Percentiles rank a stretch among this genome's conserved stretches.
Evolutionary conservation across 306 rosid genomes (phyloP).

Genomic region (Rosa chinensis): DNA sequence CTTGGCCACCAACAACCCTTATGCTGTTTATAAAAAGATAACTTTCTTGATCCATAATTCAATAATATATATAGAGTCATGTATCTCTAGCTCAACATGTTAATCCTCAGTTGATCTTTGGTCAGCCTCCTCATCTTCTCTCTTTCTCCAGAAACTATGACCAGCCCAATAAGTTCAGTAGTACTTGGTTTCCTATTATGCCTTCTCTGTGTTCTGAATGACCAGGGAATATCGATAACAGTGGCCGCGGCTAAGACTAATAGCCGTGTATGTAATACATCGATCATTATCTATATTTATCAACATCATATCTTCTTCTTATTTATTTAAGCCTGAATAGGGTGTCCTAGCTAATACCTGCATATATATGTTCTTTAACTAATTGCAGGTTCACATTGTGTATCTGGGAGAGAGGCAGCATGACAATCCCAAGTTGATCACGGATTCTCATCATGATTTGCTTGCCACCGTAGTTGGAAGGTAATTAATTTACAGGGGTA

Average conservation of each 20-base stretch:
- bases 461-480: constrained; percentile 39
- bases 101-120: neutral
- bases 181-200: neutral
- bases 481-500: constrained; percentile 5
- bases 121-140: neutral
- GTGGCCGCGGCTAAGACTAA: neutral
- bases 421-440: constrained; percentile 35
- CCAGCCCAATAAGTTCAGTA: neutral
- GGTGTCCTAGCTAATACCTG: neutral
- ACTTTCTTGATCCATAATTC: neutral
- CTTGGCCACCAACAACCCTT: neutral
- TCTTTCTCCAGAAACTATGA: constrained; percentile 18
- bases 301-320: neutral
- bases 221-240: constrained; percentile 11
- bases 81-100: neutral
- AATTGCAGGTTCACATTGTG: constrained; percentile 47
- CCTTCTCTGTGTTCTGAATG: constrained; percentile 19
- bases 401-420: constrained; percentile 44
- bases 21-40: neutral
- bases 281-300: neutral
- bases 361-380: neutral
- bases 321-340: neutral
- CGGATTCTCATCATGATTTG: constrained; percentile 39
- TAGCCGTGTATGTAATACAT: constrained; percentile 8
- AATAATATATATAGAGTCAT: neutral